These are phyloP conservation scores for Schrenkiella parvula DNA, from an alignment of 345 rosid genomes.

Conservation along the genomic window DNA sequence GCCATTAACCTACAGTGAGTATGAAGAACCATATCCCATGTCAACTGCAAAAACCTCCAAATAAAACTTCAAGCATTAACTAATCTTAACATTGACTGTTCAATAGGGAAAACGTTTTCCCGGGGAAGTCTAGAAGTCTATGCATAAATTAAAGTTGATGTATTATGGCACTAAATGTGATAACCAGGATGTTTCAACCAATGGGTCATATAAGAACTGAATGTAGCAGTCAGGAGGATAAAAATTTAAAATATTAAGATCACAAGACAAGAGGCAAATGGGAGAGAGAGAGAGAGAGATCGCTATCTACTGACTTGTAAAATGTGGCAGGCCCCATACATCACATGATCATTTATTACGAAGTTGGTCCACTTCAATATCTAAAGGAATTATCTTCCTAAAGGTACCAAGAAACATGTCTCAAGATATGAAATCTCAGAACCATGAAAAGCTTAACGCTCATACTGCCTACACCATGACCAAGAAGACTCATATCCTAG, in stretches of 20 bases:
- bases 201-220: neutral
- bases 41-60: neutral
- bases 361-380: slow-evolving; percentile 32
- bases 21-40: neutral
- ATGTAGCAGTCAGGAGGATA: slow-evolving; percentile 18
- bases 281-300: slow-evolving; percentile 4
- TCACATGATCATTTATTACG: slow-evolving; percentile 33
- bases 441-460: slow-evolving; percentile 17
- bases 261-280: slow-evolving; percentile 15
- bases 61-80: neutral
- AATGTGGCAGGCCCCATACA: slow-evolving; percentile 24
- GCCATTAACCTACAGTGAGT: neutral
- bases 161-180: neutral
- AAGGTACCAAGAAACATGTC: slow-evolving; percentile 14
- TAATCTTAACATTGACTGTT: neutral
- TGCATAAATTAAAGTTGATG: neutral
- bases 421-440: slow-evolving; percentile 18
- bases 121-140: neutral
- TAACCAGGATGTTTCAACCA: neutral
- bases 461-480: slow-evolving; percentile 4
- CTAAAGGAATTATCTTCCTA: slow-evolving; percentile 6
- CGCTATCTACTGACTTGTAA: slow-evolving; percentile 10
- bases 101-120: neutral
- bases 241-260: slow-evolving; percentile 7
- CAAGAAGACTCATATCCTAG: neutral